Conservation (phyloP, 805 yeast genomes). For the Komagataella mondaviorum region DNA sequence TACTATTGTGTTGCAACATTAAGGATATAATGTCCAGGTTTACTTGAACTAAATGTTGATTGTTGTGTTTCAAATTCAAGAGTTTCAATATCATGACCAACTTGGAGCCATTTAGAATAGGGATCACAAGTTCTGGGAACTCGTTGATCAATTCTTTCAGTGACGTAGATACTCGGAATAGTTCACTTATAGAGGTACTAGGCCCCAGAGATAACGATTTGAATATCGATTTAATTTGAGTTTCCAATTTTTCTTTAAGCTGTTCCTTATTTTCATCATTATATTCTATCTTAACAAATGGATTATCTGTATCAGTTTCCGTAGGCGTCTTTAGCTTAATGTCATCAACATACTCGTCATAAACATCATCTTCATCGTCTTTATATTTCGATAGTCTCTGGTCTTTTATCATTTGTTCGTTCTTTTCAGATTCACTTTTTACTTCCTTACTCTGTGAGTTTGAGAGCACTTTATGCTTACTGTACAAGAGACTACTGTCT, state of each 20-base stretch:
- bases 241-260: not conserved
- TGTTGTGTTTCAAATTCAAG: not conserved
- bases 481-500: not conserved
- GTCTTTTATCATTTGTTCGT: not conserved
- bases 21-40: not conserved
- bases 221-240: not conserved
- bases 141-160: not conserved
- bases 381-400: not conserved
- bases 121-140: not conserved
- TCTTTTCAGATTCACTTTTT: not conserved
- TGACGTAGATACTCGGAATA: not conserved
- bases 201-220: not conserved
- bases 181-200: not conserved
- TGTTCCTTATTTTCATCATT: not conserved
- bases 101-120: not conserved
- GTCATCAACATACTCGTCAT: not conserved
- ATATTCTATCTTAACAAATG: not conserved
- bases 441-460: not conserved
- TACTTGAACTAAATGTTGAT: not conserved
- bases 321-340: not conserved
- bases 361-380: not conserved
- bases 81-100: not conserved
- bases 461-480: not conserved
- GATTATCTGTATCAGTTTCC: not conserved
- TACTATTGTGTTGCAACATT: not conserved